Evolutionary conservation across 495 filamentous ascomycete genomes (phyloP), one percentile per base, ranked within the genome.

Genomic region (Parathielavia appendiculata): DNA sequence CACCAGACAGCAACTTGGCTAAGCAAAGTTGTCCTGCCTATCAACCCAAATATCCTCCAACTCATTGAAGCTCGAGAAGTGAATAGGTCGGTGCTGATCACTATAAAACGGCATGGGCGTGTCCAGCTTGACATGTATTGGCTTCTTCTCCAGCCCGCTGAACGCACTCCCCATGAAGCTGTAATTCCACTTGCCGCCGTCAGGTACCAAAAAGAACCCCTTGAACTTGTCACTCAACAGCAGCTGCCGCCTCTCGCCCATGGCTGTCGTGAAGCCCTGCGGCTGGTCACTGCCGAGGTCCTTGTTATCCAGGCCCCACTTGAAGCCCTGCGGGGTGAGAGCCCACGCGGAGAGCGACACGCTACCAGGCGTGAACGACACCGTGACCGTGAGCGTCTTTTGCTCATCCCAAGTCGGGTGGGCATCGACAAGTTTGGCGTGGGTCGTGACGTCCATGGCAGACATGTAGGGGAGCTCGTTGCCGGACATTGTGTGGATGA

Each of bases 321-420:
- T 92, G 78, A 92, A 97, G 45, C 95, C 95, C 41, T 85, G 72
- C 5, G 95, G 92, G 3, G 91, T 96, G 34, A 97, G 82, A 16
- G 86, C 85, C 88, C 91, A 99, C 23, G 93, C 91, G 3, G 90
- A 87, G 45, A 99, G 82, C 2, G 92, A 96, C 43, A 97, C 95
- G 50, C 91, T 96, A 57, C 95, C 95, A n/a, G 95, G 95, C 5
- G 95, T 97, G 79, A 99, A 99, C 20, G 92, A 90, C 35, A 97
- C 92, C 13, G 92, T 93, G 81, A 99, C 91, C 39, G 90, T 96
- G 58, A 97, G 83, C 6, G 90, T 96, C 52, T 71, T 77, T 75
- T 95, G 91, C 80, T 93, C 92, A 72, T 95, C 89, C 92, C 91
- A 97, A 35, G 82, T 81, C 0, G 81, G 67, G 72, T 99, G 91